Evolutionary conservation across 306 rosid genomes (phyloP).

Genomic region (Benincasa hispida): DNA sequence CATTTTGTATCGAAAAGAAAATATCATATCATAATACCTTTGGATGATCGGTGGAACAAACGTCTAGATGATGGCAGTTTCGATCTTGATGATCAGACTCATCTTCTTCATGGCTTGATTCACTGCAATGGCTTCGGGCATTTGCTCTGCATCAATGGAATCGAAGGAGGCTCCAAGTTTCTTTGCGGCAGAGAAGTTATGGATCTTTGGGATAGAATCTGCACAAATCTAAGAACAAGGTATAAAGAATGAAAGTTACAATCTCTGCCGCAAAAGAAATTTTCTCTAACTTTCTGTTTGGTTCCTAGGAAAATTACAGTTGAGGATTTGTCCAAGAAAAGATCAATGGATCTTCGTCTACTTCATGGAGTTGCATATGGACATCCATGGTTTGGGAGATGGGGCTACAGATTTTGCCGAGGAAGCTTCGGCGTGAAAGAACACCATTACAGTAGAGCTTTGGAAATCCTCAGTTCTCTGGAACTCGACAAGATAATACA

Average conservation of each 20-base stretch:
- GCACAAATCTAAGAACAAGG: conserved; percentile 54
- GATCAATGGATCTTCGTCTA: conserved; percentile 71
- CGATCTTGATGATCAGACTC: conserved; percentile 23
- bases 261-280: neutral
- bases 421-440: conserved; percentile 69
- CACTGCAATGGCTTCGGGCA: conserved; percentile 82
- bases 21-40: conserved; percentile 71
- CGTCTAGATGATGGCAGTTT: conserved; percentile 43
- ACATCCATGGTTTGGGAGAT: conserved; percentile 87
- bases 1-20: conserved; percentile 65
- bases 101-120: conserved; percentile 67
- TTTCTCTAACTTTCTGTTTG: conserved; percentile 4
- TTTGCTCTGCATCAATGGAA: conserved; percentile 63
- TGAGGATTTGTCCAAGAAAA: conserved; percentile 59
- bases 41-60: conserved; percentile 54
- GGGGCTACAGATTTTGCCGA: conserved; percentile 66
- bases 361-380: conserved; percentile 84
- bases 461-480: conserved; percentile 42
- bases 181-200: conserved; percentile 58
- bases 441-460: conserved; percentile 37
- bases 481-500: conserved; percentile 8
- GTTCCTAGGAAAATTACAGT: conserved; percentile 51
- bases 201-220: conserved; percentile 84
- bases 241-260: conserved; percentile 9
- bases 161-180: conserved; percentile 75